These are phyloP conservation scores for Allantophomopsis cytisporea DNA, from an alignment of 2,329 filamentous ascomycete species.

Conservation along the genomic window DNA sequence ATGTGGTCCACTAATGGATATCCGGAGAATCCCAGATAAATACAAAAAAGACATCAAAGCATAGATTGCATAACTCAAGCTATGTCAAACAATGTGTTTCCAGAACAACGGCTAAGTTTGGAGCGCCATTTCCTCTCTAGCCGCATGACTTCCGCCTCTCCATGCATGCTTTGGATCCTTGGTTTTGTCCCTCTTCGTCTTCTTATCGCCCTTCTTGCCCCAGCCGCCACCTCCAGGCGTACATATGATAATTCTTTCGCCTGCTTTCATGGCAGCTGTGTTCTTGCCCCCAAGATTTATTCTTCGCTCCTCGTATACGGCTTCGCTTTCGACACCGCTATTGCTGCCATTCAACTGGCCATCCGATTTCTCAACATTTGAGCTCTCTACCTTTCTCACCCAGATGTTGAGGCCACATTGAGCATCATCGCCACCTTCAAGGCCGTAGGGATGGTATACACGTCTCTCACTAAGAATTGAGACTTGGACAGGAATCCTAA, in stretches of 20 bases:
- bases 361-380: conserved; percentile 29
- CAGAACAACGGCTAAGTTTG: conserved; percentile 27
- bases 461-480: conserved; percentile 38
- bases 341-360: conserved; percentile 7
- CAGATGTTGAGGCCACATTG: conserved; percentile 70
- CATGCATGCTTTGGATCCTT: conserved; percentile 46
- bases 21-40: too few relatives aligned
- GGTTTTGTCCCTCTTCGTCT: conserved; percentile 13
- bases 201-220: conserved; percentile 28
- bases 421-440: conserved; percentile 69
- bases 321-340: conserved; percentile 1
- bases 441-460: conserved; percentile 64
- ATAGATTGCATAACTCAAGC: too few relatives aligned
- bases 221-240: conserved; percentile 74
- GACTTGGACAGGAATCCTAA: conserved; percentile 2
- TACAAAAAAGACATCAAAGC: too few relatives aligned
- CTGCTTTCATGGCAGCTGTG: conserved; percentile 46
- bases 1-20: too few relatives aligned
- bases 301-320: background rate
- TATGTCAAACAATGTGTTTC: too few relatives aligned
- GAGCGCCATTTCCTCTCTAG: conserved; percentile 42
- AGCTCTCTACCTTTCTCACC: conserved; percentile 46
- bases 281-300: background rate
- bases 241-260: conserved; percentile 66
- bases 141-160: conserved; percentile 43